A percentile compares a stretch with the other conserved stretches of the same genome.
These are phyloP conservation scores for Penicillium canariense DNA, from an alignment of 495 filamentous ascomycete genomes.

Conservation along the genomic window DNA sequence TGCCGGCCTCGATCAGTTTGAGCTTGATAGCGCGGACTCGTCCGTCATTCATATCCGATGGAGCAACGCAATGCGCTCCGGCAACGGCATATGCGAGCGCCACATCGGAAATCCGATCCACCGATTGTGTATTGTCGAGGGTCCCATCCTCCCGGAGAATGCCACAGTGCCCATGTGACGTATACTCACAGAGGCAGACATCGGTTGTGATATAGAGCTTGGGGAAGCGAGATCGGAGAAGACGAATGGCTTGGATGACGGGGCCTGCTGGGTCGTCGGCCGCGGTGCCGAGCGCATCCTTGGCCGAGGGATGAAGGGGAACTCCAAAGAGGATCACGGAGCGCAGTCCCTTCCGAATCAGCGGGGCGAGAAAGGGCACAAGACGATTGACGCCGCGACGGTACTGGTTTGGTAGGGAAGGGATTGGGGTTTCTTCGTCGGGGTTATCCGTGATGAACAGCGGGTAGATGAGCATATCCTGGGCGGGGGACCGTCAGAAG, in stretches of 20 bases:
- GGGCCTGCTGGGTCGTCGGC: constrained; percentile 92
- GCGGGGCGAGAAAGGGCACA: constrained; percentile 76
- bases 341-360: constrained; percentile 81
- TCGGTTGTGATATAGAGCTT: constrained; percentile 85
- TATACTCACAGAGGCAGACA: constrained; percentile 98
- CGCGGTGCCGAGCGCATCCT: constrained; percentile 89
- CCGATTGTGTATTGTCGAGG: constrained; percentile 86
- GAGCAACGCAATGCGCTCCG: constrained; percentile 94
- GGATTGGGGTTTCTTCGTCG: constrained; percentile 86
- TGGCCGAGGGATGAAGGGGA: constrained; percentile 70
- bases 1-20: constrained; percentile 86
- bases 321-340: constrained; percentile 97
- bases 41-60: constrained; percentile 98
- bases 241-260: constrained; percentile 79
- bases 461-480: constrained; percentile 96
- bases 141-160: constrained; percentile 88
- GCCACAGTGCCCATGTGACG: constrained; percentile 96
- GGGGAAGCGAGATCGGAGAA: constrained; percentile 79
- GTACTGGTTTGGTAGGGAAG: constrained; percentile 83
- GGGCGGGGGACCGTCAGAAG: neutral
- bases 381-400: constrained; percentile 85
- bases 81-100: constrained; percentile 89
- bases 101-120: constrained; percentile 90
- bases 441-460: constrained; percentile 93
- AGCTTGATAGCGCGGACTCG: constrained; percentile 94